Evolutionary conservation across 2,329 filamentous ascomycete species (phyloP), one percentile per base, ranked within the genome.

Genomic region (Fusarium denticulatum): DNA sequence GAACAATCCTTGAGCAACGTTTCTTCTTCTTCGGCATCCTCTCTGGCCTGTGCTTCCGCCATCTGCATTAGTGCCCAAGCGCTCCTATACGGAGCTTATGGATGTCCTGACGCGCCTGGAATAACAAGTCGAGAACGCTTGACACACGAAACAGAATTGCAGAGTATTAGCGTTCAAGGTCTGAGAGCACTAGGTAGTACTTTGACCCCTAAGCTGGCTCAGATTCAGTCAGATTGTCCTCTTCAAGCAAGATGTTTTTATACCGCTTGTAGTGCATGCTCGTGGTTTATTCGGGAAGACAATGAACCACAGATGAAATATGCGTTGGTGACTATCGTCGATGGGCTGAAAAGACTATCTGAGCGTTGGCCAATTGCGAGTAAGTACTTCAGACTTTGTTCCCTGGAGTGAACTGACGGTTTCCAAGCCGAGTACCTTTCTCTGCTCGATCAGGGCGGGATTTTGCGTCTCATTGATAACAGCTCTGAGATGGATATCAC

Each of bases 231-330:
- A 4, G 34, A 28, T 8, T 53, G 39, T 30, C 57, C 62, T 12
- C 34, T 65, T 6, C 40, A 40, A 12, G 46, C 40, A 37, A 52
- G 34, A 15, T 63, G 46, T 30, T 45, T 63, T 14, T 65, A 65
- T 39, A 45, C 40, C n/a, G 58, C 62, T 28, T 45, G 39, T 9
- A 65, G 24, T 26, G 62, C 59, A n/a, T 65, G 62, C 16, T 60
- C 37, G 4, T 65, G 62, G 62, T 65, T 65, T n/a, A 37, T 65
- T n/a, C 59, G 59, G n/a, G 62, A 65, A 45, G 58, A 65, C 18
- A 34, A 63, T 24, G 57, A 63, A 14, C 26, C 39, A 11, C 46
- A 65, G 46, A 65, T 65, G 58, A 57, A 36, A 20, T 30, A 22
- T 34, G 52, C 60, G 7, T 59, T 62, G 34, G 24, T n/a, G 18